Conservation (phyloP, 345 rosid species). For the Citrus australasica region DNA sequence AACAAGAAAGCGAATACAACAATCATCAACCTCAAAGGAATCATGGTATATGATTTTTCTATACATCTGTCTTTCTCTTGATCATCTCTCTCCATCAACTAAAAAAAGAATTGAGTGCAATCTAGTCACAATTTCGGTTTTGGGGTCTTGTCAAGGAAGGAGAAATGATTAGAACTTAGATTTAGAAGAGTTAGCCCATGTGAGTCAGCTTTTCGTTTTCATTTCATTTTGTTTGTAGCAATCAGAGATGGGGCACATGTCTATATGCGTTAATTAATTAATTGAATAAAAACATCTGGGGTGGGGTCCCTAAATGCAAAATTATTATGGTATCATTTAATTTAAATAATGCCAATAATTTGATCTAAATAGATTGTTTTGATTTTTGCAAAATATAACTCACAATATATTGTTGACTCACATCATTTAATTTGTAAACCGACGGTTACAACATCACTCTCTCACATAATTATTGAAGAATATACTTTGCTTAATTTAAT, state of each 20-base stretch:
- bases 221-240: neutral
- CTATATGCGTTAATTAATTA: neutral
- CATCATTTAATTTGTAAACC: neutral
- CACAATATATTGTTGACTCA: neutral
- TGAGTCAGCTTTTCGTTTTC: neutral
- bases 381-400: neutral
- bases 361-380: neutral
- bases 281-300: no score
- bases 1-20: slow-evolving; percentile 39
- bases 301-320: no score
- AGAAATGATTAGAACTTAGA: slow-evolving; percentile 12
- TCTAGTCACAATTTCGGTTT: neutral
- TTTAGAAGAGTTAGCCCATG: neutral
- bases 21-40: slow-evolving; percentile 75
- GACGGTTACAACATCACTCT: neutral
- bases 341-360: neutral
- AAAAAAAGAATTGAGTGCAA: neutral
- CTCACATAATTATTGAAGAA: neutral
- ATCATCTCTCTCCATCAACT: neutral
- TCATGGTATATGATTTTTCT: slow-evolving; percentile 35
- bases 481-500: neutral
- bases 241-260: neutral
- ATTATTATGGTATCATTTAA: neutral
- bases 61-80: neutral
- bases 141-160: neutral